phyloP scores from a whole-genome alignment of 1,284 basidiomycete species.

The Cutaneotrichosporon dermatis region DNA sequence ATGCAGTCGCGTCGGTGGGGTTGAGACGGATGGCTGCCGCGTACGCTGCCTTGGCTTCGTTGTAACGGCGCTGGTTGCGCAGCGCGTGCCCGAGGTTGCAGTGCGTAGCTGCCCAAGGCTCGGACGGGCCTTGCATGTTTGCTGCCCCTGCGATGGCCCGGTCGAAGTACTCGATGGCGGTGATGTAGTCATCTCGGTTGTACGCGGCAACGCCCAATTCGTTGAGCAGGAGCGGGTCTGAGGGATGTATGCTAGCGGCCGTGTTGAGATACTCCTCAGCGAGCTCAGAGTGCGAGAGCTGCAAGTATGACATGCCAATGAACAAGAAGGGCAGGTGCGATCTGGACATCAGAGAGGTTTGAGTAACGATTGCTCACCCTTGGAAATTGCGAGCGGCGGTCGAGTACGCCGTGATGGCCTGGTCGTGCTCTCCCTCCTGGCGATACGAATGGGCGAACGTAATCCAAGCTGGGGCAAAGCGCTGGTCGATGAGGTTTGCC shows the following conservation, averaged over 20 bases:
- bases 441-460: conserved; percentile 97
- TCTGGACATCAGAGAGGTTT: conserved; percentile 49
- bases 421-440: conserved; percentile 94
- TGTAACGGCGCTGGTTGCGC: conserved; percentile 69
- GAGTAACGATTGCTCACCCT: conserved; percentile 57
- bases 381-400: conserved; percentile 91
- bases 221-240: conserved; percentile 84
- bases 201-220: conserved; percentile 91
- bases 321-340: conserved; percentile 91
- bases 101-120: conserved; percentile 79
- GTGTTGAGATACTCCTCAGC: conserved; percentile 85
- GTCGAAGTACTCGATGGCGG: conserved; percentile 66
- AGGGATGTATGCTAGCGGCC: conserved; percentile 70
- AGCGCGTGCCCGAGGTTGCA: conserved; percentile 84
- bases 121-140: conserved; percentile 75
- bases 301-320: conserved; percentile 90
- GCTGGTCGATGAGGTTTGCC: conserved; percentile 91
- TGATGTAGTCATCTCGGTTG: conserved; percentile 67
- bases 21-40: conserved; percentile 73
- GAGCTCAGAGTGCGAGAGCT: conserved; percentile 72
- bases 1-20: conserved; percentile 68
- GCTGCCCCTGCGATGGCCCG: conserved; percentile 68
- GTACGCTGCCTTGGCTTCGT: conserved; percentile 68
- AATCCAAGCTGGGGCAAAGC: conserved; percentile 94
- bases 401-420: conserved; percentile 95